Evolutionary conservation across 345 rosid species (phyloP).

Genomic region (Pelargonium nanum): DNA sequence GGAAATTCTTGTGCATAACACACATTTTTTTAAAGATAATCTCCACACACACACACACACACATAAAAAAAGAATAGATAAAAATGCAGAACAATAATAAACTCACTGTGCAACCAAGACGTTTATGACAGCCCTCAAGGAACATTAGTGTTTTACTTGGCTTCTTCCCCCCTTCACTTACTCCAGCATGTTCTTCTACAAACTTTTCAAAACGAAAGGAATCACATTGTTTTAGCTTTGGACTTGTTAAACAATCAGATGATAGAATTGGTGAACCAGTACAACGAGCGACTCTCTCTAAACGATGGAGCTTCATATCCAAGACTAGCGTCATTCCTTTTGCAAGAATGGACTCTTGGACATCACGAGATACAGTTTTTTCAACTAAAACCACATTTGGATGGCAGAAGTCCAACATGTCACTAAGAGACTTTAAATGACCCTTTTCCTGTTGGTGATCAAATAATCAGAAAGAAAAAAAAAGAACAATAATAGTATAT

Average conservation of each 20-base stretch:
- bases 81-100: not conserved
- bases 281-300: conserved; percentile 73
- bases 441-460: conserved; percentile 43
- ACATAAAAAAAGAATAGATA: not conserved
- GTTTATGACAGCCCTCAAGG: conserved; percentile 74
- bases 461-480: conserved; percentile 15
- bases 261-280: conserved; percentile 65
- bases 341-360: conserved; percentile 59
- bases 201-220: conserved; percentile 74
- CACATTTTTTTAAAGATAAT: too few relatives aligned
- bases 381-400: conserved; percentile 87
- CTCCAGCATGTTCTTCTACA: conserved; percentile 61
- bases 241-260: conserved; percentile 37
- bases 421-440: conserved; percentile 47
- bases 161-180: conserved; percentile 59
- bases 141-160: conserved; percentile 88
- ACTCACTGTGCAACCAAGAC: conserved; percentile 88
- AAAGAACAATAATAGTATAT: not conserved
- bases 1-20: too few relatives aligned
- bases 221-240: conserved; percentile 68
- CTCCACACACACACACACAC: not conserved
- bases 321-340: conserved; percentile 72
- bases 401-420: conserved; percentile 44
- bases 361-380: conserved; percentile 73
- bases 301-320: conserved; percentile 87